Conservation (phyloP, 768 basidiomycete genomes). For the Galerina sulciceps region DNA sequence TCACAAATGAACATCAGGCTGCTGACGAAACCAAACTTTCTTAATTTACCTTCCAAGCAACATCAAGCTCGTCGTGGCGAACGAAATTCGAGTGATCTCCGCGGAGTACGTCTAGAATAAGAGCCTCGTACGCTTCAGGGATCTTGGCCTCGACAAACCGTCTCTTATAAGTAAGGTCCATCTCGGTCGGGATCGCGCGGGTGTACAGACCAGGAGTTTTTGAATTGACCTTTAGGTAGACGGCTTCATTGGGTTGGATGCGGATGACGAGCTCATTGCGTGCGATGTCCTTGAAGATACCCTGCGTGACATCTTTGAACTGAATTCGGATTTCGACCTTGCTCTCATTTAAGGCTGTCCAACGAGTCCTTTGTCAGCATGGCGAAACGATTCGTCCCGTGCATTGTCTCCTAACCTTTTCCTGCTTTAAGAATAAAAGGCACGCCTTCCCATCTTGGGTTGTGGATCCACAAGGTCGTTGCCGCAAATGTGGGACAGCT, state of each 20-base stretch:
- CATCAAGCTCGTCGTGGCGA: slow-evolving; percentile 94
- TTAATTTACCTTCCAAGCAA: slow-evolving; percentile 89
- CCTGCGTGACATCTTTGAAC: slow-evolving; percentile 96
- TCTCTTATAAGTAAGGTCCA: slow-evolving; percentile 98
- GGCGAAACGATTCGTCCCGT: background rate
- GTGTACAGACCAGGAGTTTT: slow-evolving; percentile 93
- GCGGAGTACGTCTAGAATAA: slow-evolving; percentile 93
- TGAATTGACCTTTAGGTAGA: slow-evolving; percentile 96
- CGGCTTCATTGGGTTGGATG: slow-evolving; percentile 94
- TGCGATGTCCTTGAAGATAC: slow-evolving; percentile 95
- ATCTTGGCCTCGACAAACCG: slow-evolving; percentile 91
- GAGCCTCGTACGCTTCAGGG: slow-evolving; percentile 95
- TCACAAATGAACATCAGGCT: background rate
- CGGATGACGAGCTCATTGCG: slow-evolving; percentile 98
- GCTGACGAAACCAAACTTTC: background rate
- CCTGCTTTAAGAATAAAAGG: slow-evolving; percentile 98
- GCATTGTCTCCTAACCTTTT: slow-evolving; percentile 66
- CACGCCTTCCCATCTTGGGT: slow-evolving; percentile 97
- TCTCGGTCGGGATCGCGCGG: slow-evolving; percentile 91
- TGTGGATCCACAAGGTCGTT: slow-evolving; percentile 88
- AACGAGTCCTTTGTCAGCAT: background rate
- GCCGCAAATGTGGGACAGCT: slow-evolving; percentile 95
- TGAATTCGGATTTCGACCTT: slow-evolving; percentile 98
- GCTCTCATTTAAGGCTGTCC: slow-evolving; percentile 90
- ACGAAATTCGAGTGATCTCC: slow-evolving; percentile 99